Percentiles rank a stretch among this genome's conserved stretches.
These are phyloP conservation scores for Paramecium biaurelia DNA, from an alignment of 73 alveolate species.

Conservation along the genomic window DNA sequence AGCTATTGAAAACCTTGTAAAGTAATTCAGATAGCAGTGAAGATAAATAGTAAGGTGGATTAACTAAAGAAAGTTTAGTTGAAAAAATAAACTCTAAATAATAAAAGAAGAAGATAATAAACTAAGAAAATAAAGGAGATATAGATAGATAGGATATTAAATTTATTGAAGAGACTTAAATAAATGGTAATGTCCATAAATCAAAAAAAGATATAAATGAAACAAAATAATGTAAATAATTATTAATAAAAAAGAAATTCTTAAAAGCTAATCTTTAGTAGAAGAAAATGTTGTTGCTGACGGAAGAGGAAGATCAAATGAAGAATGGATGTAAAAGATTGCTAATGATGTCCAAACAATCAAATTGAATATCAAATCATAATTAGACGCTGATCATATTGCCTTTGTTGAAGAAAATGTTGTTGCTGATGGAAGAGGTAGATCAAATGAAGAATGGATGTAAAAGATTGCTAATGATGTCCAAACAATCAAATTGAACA, in stretches of 20 bases:
- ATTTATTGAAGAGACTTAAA: not conserved
- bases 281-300: not conserved
- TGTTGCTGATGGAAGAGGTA: not conserved
- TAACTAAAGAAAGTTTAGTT: not conserved
- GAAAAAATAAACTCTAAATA: not conserved
- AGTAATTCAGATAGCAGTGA: not conserved
- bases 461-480: not conserved
- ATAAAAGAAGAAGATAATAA: too few relatives aligned
- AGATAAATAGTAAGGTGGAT: not conserved
- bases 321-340: not conserved
- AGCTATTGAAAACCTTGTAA: not conserved
- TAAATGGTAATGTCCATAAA: not conserved
- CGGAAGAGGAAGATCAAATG: not conserved
- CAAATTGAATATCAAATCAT: not conserved
- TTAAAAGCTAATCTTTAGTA: not conserved
- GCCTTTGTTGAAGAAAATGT: not conserved
- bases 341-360: not conserved
- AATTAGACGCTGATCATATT: not conserved
- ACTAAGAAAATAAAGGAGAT: not conserved
- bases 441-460: not conserved
- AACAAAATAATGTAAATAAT: not conserved
- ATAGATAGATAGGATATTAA: not conserved
- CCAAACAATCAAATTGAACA: not conserved
- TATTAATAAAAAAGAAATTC: not conserved
- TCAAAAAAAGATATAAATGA: not conserved